phyloP scores from a whole-genome alignment of 2,329 filamentous ascomycete species.

The Curvularia lunata region DNA sequence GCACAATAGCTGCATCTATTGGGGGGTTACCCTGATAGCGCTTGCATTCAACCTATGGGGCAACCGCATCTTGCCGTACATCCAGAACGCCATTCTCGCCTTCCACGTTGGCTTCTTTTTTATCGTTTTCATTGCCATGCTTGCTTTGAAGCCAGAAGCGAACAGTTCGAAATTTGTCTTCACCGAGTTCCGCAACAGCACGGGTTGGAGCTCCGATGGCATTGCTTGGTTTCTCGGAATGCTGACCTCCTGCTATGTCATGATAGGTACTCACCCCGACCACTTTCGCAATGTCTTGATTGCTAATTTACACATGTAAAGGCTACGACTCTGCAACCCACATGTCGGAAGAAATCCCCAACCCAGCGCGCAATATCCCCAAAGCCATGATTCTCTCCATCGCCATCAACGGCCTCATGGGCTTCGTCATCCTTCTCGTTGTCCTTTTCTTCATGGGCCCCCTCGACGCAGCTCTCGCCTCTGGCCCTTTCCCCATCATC shows the following conservation, averaged over 20 bases:
- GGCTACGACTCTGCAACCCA: constrained; percentile 11
- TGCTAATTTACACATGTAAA: background rate
- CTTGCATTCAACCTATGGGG: constrained; percentile 53
- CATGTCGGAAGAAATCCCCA: constrained; percentile 8
- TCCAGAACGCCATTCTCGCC: constrained; percentile 38
- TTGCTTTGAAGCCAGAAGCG: constrained; percentile 49
- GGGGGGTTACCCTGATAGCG: constrained; percentile 53
- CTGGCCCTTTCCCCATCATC: constrained; percentile 47
- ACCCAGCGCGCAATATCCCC: constrained; percentile 6
- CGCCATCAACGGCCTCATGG: constrained; percentile 44
- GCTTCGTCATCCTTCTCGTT: constrained; percentile 45
- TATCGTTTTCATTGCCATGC: constrained; percentile 54
- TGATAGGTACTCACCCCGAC: constrained; percentile 16
- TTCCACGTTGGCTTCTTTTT: constrained; percentile 58
- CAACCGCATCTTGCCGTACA: constrained; percentile 48
- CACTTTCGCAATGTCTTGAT: background rate
- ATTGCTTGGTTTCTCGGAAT: constrained; percentile 51
- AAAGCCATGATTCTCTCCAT: constrained; percentile 13
- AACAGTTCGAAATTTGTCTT: constrained; percentile 51
- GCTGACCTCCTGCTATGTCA: constrained; percentile 26
- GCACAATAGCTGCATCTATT: constrained; percentile 49
- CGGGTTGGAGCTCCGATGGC: constrained; percentile 49
- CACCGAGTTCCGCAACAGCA: constrained; percentile 52
- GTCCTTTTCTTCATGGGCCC: constrained; percentile 46
- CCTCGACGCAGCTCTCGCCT: constrained; percentile 37